phyloP scores from a whole-genome alignment of 371 early-diverging fungal species.

The Rozella allomycis region DNA sequence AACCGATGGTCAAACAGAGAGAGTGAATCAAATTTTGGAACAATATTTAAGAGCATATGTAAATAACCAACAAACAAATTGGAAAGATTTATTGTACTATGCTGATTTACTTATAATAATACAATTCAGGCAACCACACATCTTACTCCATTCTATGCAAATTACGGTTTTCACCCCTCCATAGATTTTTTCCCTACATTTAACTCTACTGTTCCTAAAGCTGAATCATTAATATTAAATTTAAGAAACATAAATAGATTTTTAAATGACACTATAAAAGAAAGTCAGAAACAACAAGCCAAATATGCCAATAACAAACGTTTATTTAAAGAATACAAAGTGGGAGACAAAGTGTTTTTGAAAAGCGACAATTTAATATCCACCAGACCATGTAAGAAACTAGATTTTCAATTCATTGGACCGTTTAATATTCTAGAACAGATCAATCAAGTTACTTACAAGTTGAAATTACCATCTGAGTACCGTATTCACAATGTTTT shows the following conservation, averaged over 20 bases:
- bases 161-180: conserved; percentile 10
- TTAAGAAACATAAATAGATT: no score
- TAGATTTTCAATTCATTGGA: conserved; percentile 9
- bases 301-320: conserved; percentile 5
- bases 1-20: conserved; percentile 1
- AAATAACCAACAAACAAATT: conserved; percentile 6
- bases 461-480: conserved; percentile 6
- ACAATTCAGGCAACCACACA: conserved; percentile 8
- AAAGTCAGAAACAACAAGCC: conserved; percentile 1
- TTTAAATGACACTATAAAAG: no score
- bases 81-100: conserved; percentile 16
- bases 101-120: conserved; percentile 29
- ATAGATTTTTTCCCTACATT: no score
- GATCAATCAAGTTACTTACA: conserved; percentile 7
- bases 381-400: conserved; percentile 6
- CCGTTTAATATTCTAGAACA: conserved; percentile 7
- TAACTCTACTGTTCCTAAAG: no score
- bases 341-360: conserved; percentile 12
- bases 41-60: conserved; percentile 11
- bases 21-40: background rate
- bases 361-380: conserved; percentile 5
- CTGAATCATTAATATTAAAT: no score
- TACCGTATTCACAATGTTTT: conserved; percentile 15
- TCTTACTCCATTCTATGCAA: conserved; percentile 9
- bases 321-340: conserved; percentile 3